Conservation (phyloP, 148 eudicot genomes). For the Rhododendron ferrugineum region DNA sequence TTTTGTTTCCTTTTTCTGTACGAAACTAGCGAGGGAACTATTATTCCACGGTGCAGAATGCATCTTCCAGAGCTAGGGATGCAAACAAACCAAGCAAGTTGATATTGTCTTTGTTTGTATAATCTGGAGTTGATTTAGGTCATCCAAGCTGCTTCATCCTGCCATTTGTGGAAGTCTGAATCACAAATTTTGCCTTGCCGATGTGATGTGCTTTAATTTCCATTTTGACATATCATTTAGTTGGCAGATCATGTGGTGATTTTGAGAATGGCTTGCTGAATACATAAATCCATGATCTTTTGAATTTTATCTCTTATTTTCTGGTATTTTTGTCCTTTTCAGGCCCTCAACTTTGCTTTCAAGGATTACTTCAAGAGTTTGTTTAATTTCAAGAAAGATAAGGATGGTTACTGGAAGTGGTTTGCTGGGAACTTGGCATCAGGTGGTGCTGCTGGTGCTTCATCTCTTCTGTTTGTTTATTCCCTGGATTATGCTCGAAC, state of each 20-base stretch:
- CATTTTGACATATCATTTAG: not conserved
- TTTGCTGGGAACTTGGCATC: conserved; percentile 85
- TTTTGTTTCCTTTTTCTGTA: not conserved
- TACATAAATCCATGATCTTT: not conserved
- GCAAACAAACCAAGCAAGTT: not conserved
- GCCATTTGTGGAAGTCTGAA: not conserved
- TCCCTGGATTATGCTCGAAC: conserved; percentile 77
- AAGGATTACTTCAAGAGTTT: conserved; percentile 78
- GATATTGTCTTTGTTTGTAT: not conserved
- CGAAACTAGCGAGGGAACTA: not conserved
- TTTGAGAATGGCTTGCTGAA: not conserved
- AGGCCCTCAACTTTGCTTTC: conserved; percentile 90
- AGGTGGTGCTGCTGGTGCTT: conserved; percentile 86
- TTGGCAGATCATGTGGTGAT: not conserved
- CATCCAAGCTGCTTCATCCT: not conserved
- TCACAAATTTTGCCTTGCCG: not conserved
- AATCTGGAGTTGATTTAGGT: not conserved
- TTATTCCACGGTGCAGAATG: not conserved
- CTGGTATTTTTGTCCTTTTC: not conserved
- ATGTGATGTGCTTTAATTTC: not conserved
- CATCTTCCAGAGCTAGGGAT: not conserved
- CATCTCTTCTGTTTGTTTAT: conserved; percentile 65
- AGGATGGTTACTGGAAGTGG: conserved; percentile 91
- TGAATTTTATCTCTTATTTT: not conserved
- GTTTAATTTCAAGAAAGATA: conserved; percentile 73